Evolutionary conservation across 2,329 filamentous ascomycete genomes (phyloP).

Genomic region (Akanthomyces muscarius): DNA sequence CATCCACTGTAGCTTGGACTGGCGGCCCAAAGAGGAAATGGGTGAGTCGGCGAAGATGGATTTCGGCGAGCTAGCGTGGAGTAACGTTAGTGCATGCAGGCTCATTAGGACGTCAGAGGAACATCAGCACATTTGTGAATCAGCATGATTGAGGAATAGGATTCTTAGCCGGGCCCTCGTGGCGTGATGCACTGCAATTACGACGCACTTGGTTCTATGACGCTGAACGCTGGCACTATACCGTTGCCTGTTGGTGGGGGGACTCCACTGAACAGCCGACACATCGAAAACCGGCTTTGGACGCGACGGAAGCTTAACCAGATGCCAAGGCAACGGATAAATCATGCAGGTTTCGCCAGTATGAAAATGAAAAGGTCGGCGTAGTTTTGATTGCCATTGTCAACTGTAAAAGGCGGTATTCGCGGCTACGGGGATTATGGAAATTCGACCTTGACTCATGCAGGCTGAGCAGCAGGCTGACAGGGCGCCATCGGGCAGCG

Average conservation of each 20-base stretch:
- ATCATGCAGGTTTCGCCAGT: not conserved
- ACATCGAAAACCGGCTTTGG: not conserved
- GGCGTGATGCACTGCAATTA: not conserved
- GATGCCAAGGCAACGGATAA: not conserved
- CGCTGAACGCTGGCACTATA: not conserved
- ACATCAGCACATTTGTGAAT: not conserved
- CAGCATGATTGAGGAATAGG: not conserved
- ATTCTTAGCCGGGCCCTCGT: not conserved
- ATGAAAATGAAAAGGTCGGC: not conserved
- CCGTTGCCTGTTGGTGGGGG: not conserved
- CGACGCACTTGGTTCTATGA: not conserved
- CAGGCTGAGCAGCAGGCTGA: not conserved
- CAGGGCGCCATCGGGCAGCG: not conserved
- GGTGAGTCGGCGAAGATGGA: not conserved
- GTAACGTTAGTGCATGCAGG: not conserved
- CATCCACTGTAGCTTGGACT: not conserved
- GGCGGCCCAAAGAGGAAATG: constrained; percentile 11
- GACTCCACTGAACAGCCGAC: not conserved
- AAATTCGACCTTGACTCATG: not conserved
- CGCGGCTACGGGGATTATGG: not conserved
- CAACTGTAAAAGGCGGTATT: not conserved
- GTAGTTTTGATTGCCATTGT: no score
- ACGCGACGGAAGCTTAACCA: no score
- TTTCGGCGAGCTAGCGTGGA: constrained; percentile 2
- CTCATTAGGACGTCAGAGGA: not conserved